Conservation (phyloP, 2,329 filamentous ascomycete species). For the Exophiala mesophila region DNA sequence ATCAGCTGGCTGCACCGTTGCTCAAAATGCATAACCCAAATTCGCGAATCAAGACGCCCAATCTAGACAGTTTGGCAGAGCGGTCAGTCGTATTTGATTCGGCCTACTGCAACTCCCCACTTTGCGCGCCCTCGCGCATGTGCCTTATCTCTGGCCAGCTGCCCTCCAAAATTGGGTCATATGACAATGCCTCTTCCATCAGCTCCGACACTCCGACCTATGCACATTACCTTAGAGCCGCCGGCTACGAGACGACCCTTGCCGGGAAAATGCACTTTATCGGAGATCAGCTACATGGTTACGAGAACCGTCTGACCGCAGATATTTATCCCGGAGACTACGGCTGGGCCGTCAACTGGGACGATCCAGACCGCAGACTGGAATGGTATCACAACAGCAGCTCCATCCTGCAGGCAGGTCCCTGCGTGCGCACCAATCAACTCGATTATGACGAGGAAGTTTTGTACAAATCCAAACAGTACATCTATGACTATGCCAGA, state of each 20-base stretch:
- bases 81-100: slow-evolving; percentile 86
- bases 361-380: slow-evolving; percentile 69
- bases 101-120: slow-evolving; percentile 87
- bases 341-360: slow-evolving; percentile 94
- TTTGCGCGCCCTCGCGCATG: slow-evolving; percentile 89
- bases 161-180: slow-evolving; percentile 85
- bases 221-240: slow-evolving; percentile 79
- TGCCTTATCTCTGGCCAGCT: slow-evolving; percentile 90
- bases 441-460: slow-evolving; percentile 95
- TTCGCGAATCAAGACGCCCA: slow-evolving; percentile 86
- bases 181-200: slow-evolving; percentile 85
- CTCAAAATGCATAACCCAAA: slow-evolving; percentile 87
- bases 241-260: slow-evolving; percentile 83
- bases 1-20: slow-evolving; percentile 85
- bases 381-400: slow-evolving; percentile 98
- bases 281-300: slow-evolving; percentile 89
- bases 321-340: slow-evolving; percentile 95
- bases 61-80: slow-evolving; percentile 77
- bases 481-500: slow-evolving; percentile 85
- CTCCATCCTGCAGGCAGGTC: slow-evolving; percentile 83
- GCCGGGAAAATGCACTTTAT: slow-evolving; percentile 98
- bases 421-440: slow-evolving; percentile 87
- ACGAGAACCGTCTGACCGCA: slow-evolving; percentile 85
- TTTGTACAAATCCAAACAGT: slow-evolving; percentile 86
- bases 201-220: slow-evolving; percentile 83